Evolutionary conservation across 1,284 basidiomycete genomes (phyloP).

Genomic region (Pseudozyma sp.): DNA sequence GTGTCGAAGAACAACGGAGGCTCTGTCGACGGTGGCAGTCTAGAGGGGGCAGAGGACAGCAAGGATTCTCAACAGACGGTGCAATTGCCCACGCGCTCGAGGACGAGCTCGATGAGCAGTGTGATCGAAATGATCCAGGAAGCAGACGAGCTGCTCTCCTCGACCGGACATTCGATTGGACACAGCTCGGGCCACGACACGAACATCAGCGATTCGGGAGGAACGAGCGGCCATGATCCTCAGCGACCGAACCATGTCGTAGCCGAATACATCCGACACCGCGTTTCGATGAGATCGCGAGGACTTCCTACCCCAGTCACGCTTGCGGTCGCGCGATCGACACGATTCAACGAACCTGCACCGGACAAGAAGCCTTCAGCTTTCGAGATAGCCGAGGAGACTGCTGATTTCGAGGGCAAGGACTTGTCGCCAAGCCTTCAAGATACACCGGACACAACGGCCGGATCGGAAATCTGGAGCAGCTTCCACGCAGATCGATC

Average conservation of each 20-base stretch:
- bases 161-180: slow-evolving; percentile 33
- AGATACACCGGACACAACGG: slow-evolving; percentile 44
- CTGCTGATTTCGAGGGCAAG: not conserved
- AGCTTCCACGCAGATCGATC: slow-evolving; percentile 40
- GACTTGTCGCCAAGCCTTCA: slow-evolving; percentile 17
- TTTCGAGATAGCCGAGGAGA: not conserved
- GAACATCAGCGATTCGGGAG: slow-evolving; percentile 29
- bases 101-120: slow-evolving; percentile 29
- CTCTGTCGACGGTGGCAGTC: not conserved
- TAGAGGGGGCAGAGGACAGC: slow-evolving; percentile 1
- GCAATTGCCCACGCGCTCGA: slow-evolving; percentile 9
- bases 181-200: slow-evolving; percentile 34
- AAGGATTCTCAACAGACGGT: slow-evolving; percentile 21
- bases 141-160: slow-evolving; percentile 40
- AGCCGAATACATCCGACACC: slow-evolving; percentile 21
- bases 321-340: not conserved
- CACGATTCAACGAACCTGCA: not conserved
- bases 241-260: slow-evolving; percentile 23
- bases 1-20: not conserved
- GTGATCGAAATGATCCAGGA: slow-evolving; percentile 35
- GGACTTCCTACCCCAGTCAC: slow-evolving; percentile 8
- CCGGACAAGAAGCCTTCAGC: not conserved
- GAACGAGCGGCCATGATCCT: slow-evolving; percentile 38
- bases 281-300: slow-evolving; percentile 12
- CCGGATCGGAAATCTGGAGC: slow-evolving; percentile 45